These are phyloP conservation scores for Alternaria longipes DNA, from an alignment of 2,329 filamentous ascomycete genomes.

Conservation along the genomic window DNA sequence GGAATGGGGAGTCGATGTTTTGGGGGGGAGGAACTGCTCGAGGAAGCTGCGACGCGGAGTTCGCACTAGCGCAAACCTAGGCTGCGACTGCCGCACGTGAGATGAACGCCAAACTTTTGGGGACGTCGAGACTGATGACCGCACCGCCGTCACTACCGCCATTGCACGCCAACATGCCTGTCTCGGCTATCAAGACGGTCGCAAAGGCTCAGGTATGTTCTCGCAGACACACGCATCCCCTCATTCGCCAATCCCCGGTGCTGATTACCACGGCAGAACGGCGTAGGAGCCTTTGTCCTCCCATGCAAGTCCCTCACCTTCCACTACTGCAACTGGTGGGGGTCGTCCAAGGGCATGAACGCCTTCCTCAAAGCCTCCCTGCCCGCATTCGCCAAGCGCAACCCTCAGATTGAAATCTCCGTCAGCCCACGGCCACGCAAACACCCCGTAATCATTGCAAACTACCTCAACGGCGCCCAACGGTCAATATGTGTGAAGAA, in stretches of 20 bases:
- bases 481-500: conserved; percentile 92
- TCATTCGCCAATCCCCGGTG: not conserved
- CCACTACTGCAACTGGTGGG: conserved; percentile 96
- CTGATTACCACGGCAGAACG: conserved; percentile 71
- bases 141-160: conserved; percentile 18
- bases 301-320: conserved; percentile 97
- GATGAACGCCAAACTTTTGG: conserved; percentile 30
- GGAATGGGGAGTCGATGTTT: conserved; percentile 24
- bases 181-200: conserved; percentile 62
- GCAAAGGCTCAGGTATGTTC: conserved; percentile 64
- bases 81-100: conserved; percentile 39
- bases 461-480: conserved; percentile 89
- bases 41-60: conserved; percentile 29
- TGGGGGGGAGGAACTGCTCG: conserved; percentile 10
- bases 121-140: conserved; percentile 4
- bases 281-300: conserved; percentile 93
- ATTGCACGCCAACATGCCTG: conserved; percentile 54
- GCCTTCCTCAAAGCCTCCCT: conserved; percentile 83
- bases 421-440: conserved; percentile 89
- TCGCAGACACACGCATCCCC: accelerated
- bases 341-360: conserved; percentile 94
- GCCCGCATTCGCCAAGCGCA: conserved; percentile 77
- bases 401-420: conserved; percentile 90
- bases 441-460: conserved; percentile 87
- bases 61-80: conserved; percentile 34